Evolutionary conservation across 1,284 basidiomycete species (phyloP), one percentile per base, ranked within the genome.

Genomic region (Rhodotorula sp.): DNA sequence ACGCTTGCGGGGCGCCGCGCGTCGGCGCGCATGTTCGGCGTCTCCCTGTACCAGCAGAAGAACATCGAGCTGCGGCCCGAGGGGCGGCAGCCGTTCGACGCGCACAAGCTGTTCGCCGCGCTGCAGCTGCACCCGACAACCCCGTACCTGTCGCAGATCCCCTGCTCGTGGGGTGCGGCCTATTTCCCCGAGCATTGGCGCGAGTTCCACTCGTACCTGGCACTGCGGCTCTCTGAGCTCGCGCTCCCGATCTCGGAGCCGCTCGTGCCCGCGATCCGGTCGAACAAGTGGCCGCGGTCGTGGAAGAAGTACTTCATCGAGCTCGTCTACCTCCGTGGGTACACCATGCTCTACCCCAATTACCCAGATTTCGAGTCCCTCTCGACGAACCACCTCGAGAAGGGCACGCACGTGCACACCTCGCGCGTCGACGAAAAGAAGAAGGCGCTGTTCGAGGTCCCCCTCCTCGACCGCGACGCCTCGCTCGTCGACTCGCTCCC

Each of bases 271-370:
- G 82, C 86, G 34, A 86, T 91, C 34, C 88, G 90, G 50, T 92
- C 90, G 34, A 92, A 91, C 82, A 83, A 83, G 46, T 93, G 91
- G 91, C 84, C 85, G 27, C 85, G 85, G 61, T 91, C 90, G 15
- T 93, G 91, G 91, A 93, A 93, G 80, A 89, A 88, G 73, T 92
- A 89, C 81, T 91, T 92, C 80, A 92, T 92, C 81, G 91, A 93
- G 81, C 84, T 92, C 61, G 87, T 87, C 50, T 91, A 88, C 80
- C 84, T 93, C 22, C 87, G 88, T 15, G 91, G 91, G 10, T 91
- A 91, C 80, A 86, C 88, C 66, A 93, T 93, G 90, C 85, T 93
- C 29, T 93, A 93, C 78, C 91, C 91, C 10, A 93, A 92, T 81
- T 92, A 87, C 78, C 84, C 83, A 46, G 84, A 84, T 59, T 90